Evolutionary conservation across 1,139 yeast species (phyloP).

Genomic region (Pneumocystis jirovecii): DNA sequence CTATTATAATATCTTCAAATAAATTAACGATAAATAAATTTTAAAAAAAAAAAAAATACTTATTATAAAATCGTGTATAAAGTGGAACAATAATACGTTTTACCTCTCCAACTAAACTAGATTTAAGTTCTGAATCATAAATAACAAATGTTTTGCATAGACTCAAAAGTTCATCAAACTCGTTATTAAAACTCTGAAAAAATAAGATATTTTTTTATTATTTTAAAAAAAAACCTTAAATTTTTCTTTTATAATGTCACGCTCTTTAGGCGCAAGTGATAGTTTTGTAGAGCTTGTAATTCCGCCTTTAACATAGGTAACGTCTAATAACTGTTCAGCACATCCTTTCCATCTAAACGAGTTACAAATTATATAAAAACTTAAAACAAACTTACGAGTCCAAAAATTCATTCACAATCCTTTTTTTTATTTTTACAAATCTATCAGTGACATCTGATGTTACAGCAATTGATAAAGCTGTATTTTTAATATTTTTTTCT

Average conservation of each 20-base stretch:
- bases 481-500: neutral
- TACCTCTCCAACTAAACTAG: slow-evolving; percentile 49
- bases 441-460: neutral
- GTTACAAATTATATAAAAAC: slow-evolving; percentile 60
- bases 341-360: slow-evolving; percentile 62
- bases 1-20: slow-evolving; percentile 26
- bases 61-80: slow-evolving; percentile 69
- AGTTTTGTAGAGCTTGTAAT: slow-evolving; percentile 25
- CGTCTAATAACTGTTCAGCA: slow-evolving; percentile 55
- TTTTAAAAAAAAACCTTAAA: slow-evolving; percentile 33
- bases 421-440: neutral
- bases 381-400: slow-evolving; percentile 43
- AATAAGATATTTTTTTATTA: neutral
- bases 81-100: slow-evolving; percentile 57
- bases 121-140: slow-evolving; percentile 50
- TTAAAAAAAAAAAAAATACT: slow-evolving; percentile 31
- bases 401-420: neutral
- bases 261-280: slow-evolving; percentile 47
- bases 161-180: slow-evolving; percentile 59
- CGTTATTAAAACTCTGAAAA: slow-evolving; percentile 43
- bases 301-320: slow-evolving; percentile 43
- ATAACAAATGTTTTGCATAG: slow-evolving; percentile 51
- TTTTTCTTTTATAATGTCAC: slow-evolving; percentile 72
- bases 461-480: neutral
- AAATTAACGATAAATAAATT: neutral